Base-by-base conservation (phyloP, 2,329 filamentous ascomycete genomes). In the Metarhizium sp. region DNA sequence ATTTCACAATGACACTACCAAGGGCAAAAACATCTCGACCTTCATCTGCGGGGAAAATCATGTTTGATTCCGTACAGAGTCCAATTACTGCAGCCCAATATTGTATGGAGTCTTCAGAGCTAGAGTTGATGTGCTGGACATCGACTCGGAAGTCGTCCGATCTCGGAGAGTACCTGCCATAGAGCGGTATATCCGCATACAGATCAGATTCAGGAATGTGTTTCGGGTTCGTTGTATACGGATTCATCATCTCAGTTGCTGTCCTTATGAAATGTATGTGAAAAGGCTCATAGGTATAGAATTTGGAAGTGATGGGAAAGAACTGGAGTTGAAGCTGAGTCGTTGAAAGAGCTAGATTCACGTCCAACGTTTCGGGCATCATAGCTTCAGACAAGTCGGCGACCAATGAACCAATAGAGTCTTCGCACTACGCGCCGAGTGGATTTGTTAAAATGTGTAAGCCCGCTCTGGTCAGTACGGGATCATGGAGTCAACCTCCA, bases 11-110 rank as follows among this genome's bases (percentile, higher is more conserved):
- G 18, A 75, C 64, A 42, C 64, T 69, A 1, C 73, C 71, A 32
- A 73, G 60, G 11, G 70, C 71, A 59, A 75, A 75, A 0, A 75
- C 70, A 54, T 75, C 71, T 8, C 72, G 69, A 3, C 66, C 69
- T 6, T 69, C 65, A 7, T 66, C 52, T 34, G 59, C 64, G 7
- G 63, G 60, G 55, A 72, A 74, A n/a, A 71, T 67, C 25, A 60
- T 55, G 36, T 54, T 59, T 0, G 63, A 61, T 46, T 60, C 60
- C 55, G 45, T 57, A 46, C 69, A 73, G n/a, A 59, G 61, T 5
- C 43, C 52, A 51, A 73, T 3, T 5, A 73, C 66, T 8, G 58
- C 61, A 14, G 50, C 53, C 67, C 67, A 71, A 58, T 70, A 71
- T 49, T 55, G 36, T 29, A 68, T 45, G 16, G 63, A 64, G 1